These are phyloP conservation scores for Colletotrichum euphorbiae DNA, from an alignment of 2,329 filamentous ascomycete genomes.

Conservation along the genomic window DNA sequence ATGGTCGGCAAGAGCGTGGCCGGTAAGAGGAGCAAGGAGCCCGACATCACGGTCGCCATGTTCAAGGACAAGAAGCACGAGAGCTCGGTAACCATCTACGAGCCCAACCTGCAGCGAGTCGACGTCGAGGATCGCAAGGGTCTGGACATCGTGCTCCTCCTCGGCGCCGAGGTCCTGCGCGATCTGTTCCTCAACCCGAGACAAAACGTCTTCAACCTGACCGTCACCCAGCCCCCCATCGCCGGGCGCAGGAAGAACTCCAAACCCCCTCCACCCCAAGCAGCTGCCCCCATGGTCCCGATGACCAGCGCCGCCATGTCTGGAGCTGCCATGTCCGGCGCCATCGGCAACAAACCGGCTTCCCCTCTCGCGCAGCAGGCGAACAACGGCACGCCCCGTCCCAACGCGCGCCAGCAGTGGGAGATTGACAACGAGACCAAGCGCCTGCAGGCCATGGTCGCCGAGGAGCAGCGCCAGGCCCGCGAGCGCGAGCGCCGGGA, in stretches of 20 bases:
- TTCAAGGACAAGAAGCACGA: slow-evolving; percentile 79
- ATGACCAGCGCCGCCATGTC: background rate
- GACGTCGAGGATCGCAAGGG: slow-evolving; percentile 96
- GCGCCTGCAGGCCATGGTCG: slow-evolving; percentile 70
- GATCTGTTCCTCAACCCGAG: slow-evolving; percentile 74
- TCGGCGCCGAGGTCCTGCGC: slow-evolving; percentile 72
- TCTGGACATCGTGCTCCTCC: slow-evolving; percentile 81
- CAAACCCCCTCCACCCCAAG: slow-evolving; percentile 48
- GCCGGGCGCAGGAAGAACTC: slow-evolving; percentile 57
- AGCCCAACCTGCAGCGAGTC: slow-evolving; percentile 89
- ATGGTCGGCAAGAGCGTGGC: slow-evolving; percentile 82
- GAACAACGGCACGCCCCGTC: slow-evolving; percentile 45
- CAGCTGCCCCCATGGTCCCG: no score
- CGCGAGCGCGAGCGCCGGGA: slow-evolving; percentile 67
- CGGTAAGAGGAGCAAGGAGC: slow-evolving; percentile 85
- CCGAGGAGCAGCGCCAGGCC: slow-evolving; percentile 62
- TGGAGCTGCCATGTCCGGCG: slow-evolving; percentile 55
- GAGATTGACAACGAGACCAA: slow-evolving; percentile 82
- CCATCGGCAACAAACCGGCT: slow-evolving; percentile 48
- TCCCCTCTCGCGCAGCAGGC: slow-evolving; percentile 38
- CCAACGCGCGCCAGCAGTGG: slow-evolving; percentile 49
- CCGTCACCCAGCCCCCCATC: slow-evolving; percentile 51
- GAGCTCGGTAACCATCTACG: slow-evolving; percentile 81
- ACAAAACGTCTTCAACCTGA: slow-evolving; percentile 83
- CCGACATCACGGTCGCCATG: slow-evolving; percentile 93